These are phyloP conservation scores for Blastocystis sp. DNA, from an alignment of 352 stramenopile genomes.

Conservation along the genomic window DNA sequence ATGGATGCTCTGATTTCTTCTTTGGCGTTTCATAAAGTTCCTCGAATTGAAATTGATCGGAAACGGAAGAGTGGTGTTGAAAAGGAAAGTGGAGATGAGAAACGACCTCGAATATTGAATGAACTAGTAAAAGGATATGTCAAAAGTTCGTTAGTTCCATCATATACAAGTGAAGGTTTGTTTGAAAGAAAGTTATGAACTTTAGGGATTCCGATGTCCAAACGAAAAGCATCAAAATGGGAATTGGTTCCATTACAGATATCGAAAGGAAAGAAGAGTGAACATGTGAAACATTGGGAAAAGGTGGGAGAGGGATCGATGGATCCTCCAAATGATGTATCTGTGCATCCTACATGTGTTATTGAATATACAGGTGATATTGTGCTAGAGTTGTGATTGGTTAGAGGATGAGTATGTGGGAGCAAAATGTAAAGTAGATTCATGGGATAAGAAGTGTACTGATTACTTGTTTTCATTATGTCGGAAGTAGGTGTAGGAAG, in stretches of 20 bases:
- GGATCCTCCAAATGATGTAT: not conserved
- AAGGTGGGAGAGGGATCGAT: not conserved
- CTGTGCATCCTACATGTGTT: slow-evolving; percentile 42
- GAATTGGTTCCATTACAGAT: not conserved
- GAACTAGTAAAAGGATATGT: slow-evolving; percentile 26
- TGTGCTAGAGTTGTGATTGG: not conserved
- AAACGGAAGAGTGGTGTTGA: not conserved
- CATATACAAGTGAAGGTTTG: slow-evolving; percentile 27
- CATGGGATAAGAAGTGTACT: not conserved
- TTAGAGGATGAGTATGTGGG: slow-evolving; percentile 35
- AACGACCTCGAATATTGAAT: not conserved
- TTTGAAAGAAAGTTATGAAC: not conserved
- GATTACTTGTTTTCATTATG: slow-evolving; percentile 42
- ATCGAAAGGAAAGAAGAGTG: not conserved
- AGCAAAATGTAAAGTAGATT: not conserved
- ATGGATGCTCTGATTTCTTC: slow-evolving; percentile 23
- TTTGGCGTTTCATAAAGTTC: slow-evolving; percentile 46
- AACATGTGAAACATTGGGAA: slow-evolving; percentile 10
- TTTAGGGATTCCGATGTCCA: slow-evolving; percentile 20
- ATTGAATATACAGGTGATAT: slow-evolving; percentile 40
- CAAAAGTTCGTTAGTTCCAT: slow-evolving; percentile 27
- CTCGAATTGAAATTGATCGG: not conserved
- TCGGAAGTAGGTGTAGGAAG: not conserved
- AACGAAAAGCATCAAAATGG: not conserved
- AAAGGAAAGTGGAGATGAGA: not conserved